Base-by-base conservation (phyloP, 805 yeast species). In the Metschnikowia corniflorae region DNA sequence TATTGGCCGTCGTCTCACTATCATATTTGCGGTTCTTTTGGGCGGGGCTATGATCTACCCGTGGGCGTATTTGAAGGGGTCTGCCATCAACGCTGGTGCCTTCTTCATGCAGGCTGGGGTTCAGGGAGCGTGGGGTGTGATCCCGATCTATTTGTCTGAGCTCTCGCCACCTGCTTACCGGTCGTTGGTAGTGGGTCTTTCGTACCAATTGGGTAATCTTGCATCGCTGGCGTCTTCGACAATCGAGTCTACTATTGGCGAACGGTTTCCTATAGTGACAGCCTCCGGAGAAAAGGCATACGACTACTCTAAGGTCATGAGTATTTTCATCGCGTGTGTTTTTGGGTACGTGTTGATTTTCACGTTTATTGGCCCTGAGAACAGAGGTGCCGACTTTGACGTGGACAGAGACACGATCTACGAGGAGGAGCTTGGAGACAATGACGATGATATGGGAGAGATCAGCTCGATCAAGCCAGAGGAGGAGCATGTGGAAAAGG, bases 161-260 rank as follows among this genome's bases (percentile, higher is more conserved):
- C n/a, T n/a, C n/a, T n/a, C n/a, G n/a, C n/a, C n/a, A n/a, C n/a
- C n/a, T n/a, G n/a, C n/a, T 78, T 27, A 37, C 26, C 22, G 46
- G 9, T 32, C 46, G 7, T 38, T 44, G 37, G 42, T 35, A 23
- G 40, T 35, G 9, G 49, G 47, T 4, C 56, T 78, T 15, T 70
- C 77, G 5, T 82, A 82, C 53, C 88, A n/a, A n/a, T n/a, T n/a
- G n/a, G n/a, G n/a, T n/a, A n/a, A n/a, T n/a, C n/a, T n/a, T n/a
- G n/a, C n/a, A 82, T 75, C 84, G 5, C 71, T 83, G 14, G 87
- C 86, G 1, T 73, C 83, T 3, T 71, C 82, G n/a, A 82, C 88
- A 5, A 82, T 82, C 44, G 86, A 82, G 57, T 65, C 86, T 3
- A 64, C 69, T 12, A 59, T 79, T 24, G 82, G 88, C 21, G 68